Evolutionary conservation across 176 grass and related monocot genomes (phyloP).

Genomic region (Triticum timopheevii): DNA sequence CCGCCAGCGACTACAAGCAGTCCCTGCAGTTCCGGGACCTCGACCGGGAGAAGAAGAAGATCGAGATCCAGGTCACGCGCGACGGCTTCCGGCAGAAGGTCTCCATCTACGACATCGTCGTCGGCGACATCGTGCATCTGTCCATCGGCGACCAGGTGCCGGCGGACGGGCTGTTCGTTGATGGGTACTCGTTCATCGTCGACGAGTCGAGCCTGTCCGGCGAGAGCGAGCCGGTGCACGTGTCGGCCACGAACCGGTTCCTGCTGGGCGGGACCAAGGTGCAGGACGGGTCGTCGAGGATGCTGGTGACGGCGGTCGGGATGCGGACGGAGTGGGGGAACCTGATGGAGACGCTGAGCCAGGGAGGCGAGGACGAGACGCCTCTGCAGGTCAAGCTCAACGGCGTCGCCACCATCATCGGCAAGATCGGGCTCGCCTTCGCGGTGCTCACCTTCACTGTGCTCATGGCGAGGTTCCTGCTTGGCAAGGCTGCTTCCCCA

Average conservation of each 20-base stretch:
- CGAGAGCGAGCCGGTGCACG: constrained; percentile 80
- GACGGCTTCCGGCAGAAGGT: constrained; percentile 90
- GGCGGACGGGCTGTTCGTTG: constrained; percentile 75
- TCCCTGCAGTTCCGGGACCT: constrained; percentile 96
- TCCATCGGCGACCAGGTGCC: constrained; percentile 94
- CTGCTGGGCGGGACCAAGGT: constrained; percentile 95
- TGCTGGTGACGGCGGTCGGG: constrained; percentile 88
- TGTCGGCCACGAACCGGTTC: constrained; percentile 60
- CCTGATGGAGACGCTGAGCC: constrained; percentile 91
- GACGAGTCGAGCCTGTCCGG: constrained; percentile 92
- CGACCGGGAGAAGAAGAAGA: constrained; percentile 98
- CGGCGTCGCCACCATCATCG: constrained; percentile 96
- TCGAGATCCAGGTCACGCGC: constrained; percentile 77
- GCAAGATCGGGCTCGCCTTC: constrained; percentile 89
- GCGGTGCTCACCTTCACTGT: constrained; percentile 76
- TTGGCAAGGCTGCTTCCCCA: constrained; percentile 32
- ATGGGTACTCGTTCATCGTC: constrained; percentile 75
- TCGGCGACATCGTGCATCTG: constrained; percentile 83
- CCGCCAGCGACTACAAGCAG: constrained; percentile 89
- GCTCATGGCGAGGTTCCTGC: constrained; percentile 68
- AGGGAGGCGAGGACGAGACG: constrained; percentile 90
- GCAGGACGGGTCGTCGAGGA: constrained; percentile 84
- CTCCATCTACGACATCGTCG: constrained; percentile 87
- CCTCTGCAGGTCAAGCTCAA: constrained; percentile 98
- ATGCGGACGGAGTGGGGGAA: constrained; percentile 98